These are phyloP conservation scores for Penicillium nucicola DNA, from an alignment of 495 filamentous ascomycete species.

Conservation along the genomic window DNA sequence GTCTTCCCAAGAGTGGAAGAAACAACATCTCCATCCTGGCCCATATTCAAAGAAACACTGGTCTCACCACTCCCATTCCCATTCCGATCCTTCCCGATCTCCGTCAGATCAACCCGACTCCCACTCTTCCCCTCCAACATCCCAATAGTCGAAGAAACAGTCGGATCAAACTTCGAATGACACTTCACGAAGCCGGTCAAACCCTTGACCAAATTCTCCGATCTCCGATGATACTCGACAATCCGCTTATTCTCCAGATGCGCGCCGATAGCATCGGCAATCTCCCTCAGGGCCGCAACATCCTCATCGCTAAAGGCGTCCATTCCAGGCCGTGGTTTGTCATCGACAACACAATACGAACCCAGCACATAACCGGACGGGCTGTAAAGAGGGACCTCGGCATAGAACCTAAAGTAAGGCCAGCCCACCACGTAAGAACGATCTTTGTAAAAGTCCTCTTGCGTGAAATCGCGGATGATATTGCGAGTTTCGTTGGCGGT, in stretches of 20 bases:
- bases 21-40: not conserved
- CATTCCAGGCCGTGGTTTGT: conserved; percentile 29
- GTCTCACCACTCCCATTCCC: not conserved
- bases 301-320: conserved; percentile 19
- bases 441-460: conserved; percentile 39
- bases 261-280: conserved; percentile 16
- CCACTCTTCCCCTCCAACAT: not conserved
- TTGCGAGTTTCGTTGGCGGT: conserved; percentile 25
- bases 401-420: conserved; percentile 53
- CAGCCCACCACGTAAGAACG: conserved; percentile 33
- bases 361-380: conserved; percentile 57
- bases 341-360: conserved; percentile 57
- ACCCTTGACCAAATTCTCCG: conserved; percentile 16
- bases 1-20: not conserved
- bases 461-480: conserved; percentile 44
- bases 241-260: conserved; percentile 24
- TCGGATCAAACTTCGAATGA: conserved; percentile 2
- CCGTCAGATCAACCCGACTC: not conserved
- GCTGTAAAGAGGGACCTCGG: conserved; percentile 57
- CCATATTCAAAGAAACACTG: not conserved
- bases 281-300: conserved; percentile 20
- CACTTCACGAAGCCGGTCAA: conserved; percentile 19
- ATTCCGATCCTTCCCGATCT: not conserved
- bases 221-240: conserved; percentile 8
- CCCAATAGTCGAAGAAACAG: not conserved